A percentile compares a stretch with the other conserved stretches of the same genome.
Evolutionary conservation across 2,329 filamentous ascomycete genomes (phyloP).

Genomic region (Fusarium sp.): DNA sequence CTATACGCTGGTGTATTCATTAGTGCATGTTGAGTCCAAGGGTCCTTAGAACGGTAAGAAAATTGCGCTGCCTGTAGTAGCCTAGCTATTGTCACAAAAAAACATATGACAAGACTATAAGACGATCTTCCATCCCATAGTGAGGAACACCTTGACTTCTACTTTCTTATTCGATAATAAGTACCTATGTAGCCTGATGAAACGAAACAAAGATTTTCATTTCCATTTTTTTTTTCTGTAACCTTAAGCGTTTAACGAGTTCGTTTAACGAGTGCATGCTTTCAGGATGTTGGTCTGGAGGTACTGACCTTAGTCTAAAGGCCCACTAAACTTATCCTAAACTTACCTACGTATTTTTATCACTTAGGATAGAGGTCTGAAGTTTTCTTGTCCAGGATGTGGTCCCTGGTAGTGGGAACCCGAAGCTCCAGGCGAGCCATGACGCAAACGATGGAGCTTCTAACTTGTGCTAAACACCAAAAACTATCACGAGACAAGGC

Average conservation of each 20-base stretch:
- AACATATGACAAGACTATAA: background rate
- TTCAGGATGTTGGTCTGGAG: background rate
- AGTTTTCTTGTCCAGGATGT: background rate
- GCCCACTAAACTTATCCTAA: background rate
- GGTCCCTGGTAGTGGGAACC: slow-evolving; percentile 8
- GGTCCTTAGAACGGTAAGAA: background rate
- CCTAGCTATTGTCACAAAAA: background rate
- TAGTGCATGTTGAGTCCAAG: background rate
- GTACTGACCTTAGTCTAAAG: background rate
- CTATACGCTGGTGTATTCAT: background rate
- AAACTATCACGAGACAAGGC: slow-evolving; percentile 21
- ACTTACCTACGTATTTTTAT: background rate
- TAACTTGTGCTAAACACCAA: slow-evolving; percentile 7
- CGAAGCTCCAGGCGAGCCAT: slow-evolving; percentile 1
- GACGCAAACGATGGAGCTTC: slow-evolving; percentile 34
- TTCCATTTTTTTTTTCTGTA: too few relatives aligned
- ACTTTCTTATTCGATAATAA: background rate
- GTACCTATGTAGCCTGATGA: background rate
- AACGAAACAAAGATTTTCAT: background rate
- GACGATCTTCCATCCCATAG: background rate
- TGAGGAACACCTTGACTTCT: background rate
- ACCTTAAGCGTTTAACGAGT: too few relatives aligned
- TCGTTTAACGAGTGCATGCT: background rate
- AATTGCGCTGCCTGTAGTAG: background rate
- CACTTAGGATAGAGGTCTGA: background rate